Evolutionary conservation across 176 grass and related monocot genomes (phyloP).

Genomic region (Ampelocalamus luodianensis): DNA sequence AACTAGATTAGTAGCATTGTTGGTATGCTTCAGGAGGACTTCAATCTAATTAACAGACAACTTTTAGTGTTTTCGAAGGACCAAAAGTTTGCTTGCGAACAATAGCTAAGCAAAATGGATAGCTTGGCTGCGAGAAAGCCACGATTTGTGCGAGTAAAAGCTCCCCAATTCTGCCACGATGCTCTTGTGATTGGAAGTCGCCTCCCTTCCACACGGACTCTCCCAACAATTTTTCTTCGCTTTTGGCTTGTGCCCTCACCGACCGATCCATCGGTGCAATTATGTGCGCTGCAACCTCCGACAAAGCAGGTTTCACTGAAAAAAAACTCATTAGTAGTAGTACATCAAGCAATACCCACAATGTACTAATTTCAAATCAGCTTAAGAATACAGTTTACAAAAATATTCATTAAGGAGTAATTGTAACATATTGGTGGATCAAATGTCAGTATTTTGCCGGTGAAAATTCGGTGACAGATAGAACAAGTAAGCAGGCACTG

Average conservation of each 20-base stretch:
- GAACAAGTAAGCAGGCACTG: neutral
- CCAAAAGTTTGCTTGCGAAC: neutral
- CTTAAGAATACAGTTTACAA: neutral
- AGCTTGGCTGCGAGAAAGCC: slow-evolving; percentile 30
- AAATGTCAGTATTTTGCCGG: slow-evolving; percentile 26
- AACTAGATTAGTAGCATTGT: neutral
- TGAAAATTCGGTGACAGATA: neutral
- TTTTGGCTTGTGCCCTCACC: neutral
- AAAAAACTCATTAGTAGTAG: too few relatives aligned
- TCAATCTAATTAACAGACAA: too few relatives aligned
- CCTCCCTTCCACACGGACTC: neutral
- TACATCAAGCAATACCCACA: neutral
- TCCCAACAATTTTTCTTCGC: neutral
- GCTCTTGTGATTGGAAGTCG: neutral
- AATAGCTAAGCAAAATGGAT: neutral
- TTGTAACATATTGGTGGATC: neutral
- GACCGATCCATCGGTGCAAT: slow-evolving; percentile 4
- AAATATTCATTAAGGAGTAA: neutral
- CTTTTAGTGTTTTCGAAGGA: slow-evolving; percentile 18
- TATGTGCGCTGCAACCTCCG: slow-evolving; percentile 10
- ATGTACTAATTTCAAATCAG: neutral
- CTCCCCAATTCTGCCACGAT: neutral
- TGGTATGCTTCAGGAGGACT: neutral
- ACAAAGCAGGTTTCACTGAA: neutral
- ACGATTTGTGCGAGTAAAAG: slow-evolving; percentile 8